These are phyloP conservation scores for Xylaria flabelliformis DNA, from an alignment of 495 filamentous ascomycete species.

Conservation along the genomic window DNA sequence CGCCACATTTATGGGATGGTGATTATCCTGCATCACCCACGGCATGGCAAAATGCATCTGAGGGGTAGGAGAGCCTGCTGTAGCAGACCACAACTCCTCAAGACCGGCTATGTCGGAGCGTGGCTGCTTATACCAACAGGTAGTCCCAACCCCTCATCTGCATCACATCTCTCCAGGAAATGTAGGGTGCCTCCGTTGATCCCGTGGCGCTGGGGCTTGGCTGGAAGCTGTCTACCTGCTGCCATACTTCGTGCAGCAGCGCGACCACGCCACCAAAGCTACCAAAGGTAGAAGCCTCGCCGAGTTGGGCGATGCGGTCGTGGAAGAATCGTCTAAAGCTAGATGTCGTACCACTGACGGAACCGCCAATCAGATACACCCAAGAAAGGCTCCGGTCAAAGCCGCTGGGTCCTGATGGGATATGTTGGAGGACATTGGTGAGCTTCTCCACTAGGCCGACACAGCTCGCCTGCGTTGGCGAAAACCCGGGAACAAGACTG, in stretches of 20 bases:
- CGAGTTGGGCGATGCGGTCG: slow-evolving; percentile 72
- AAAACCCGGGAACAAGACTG: slow-evolving; percentile 87
- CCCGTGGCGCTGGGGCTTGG: slow-evolving; percentile 49
- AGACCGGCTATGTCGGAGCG: slow-evolving; percentile 46
- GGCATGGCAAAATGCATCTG: slow-evolving; percentile 41
- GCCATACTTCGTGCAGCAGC: slow-evolving; percentile 85
- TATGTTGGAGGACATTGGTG: slow-evolving; percentile 71
- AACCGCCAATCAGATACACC: slow-evolving; percentile 88
- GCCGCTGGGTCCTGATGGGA: slow-evolving; percentile 79
- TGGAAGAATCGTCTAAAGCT: slow-evolving; percentile 77
- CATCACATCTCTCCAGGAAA: slow-evolving; percentile 97
- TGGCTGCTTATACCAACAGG: slow-evolving; percentile 74
- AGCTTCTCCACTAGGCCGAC: slow-evolving; percentile 76
- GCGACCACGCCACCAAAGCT: slow-evolving; percentile 84
- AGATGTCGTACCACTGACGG: slow-evolving; percentile 70
- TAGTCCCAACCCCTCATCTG: slow-evolving; percentile 89
- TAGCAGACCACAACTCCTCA: slow-evolving; percentile 40
- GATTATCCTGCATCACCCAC: slow-evolving; percentile 42
- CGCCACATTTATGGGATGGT: slow-evolving; percentile 34
- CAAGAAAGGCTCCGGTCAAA: slow-evolving; percentile 92
- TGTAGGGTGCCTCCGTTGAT: slow-evolving; percentile 57
- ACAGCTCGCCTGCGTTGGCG: slow-evolving; percentile 71
- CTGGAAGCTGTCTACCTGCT: slow-evolving; percentile 63
- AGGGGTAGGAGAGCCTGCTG: slow-evolving; percentile 29
- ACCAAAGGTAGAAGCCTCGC: slow-evolving; percentile 77